Evolutionary conservation across 495 filamentous ascomycete species (phyloP), one percentile per base, ranked within the genome.

Genomic region (Aspergillus egyptiacus): DNA sequence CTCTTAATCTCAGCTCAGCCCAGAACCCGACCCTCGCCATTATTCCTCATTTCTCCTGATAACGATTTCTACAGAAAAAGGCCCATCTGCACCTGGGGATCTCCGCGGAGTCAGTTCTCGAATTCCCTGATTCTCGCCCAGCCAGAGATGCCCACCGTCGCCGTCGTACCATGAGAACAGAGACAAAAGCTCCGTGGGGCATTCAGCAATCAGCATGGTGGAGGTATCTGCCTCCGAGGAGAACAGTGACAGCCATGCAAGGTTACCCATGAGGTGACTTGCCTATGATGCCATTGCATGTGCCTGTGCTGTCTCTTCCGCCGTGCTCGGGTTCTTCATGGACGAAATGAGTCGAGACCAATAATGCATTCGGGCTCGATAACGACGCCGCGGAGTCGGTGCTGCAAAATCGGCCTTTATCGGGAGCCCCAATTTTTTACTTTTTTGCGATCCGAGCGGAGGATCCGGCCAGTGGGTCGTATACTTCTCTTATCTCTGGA

Each of bases 381-480:
- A 19, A 6, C 17, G 9, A 3, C 8, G 18, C 43, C 43, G 31
- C 43, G 43, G 43, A 46, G 43, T 46, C 43, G 35, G 43, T 46
- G 31, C 43, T 27, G 19, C 31, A 9, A 36, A 27, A 24, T 25
- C 11, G 7, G 31, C 22, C 31, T 20, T 46, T 46, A 46, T 46
- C 31, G 23, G 30, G 20, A 27, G 28, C 20, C n/a, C 31, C 27
- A 35, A 46, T 32, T 46, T 32, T 46, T n/a, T n/a, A n/a, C n/a
- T n/a, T n/a, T n/a, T n/a, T n/a, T n/a, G n/a, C n/a, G 31, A 13
- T 42, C 32, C 7, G 22, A 46, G 43, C 15, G 25, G 27, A 33
- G 17, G 27, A 32, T 44, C 41, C 27, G 25, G 25, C 19, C 37
- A 35, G 47, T 50, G 38, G 37, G 47, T 41, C 36, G 22, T 42